phyloP scores from a whole-genome alignment of 495 filamentous ascomycete species.

The Thermochaetoides thermophila region DNA sequence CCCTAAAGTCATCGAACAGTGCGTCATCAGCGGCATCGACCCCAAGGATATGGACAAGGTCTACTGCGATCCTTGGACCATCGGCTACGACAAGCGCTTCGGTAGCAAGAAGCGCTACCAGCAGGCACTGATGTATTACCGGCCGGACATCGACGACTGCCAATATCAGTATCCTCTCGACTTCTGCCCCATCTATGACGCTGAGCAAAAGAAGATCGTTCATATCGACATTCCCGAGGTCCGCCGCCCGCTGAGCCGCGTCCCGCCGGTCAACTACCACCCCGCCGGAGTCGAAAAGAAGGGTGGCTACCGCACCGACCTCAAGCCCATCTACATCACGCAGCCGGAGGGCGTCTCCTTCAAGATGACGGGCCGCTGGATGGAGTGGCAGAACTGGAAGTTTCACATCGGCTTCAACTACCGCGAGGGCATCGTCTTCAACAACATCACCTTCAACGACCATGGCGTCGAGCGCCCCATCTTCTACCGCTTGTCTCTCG shows the following conservation, averaged over 20 bases:
- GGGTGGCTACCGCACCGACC: slow-evolving; percentile 61
- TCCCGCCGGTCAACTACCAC: slow-evolving; percentile 66
- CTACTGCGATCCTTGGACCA: slow-evolving; percentile 85
- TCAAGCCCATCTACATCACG: slow-evolving; percentile 91
- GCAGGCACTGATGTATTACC: slow-evolving; percentile 93
- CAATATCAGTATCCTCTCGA: slow-evolving; percentile 89
- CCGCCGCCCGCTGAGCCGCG: slow-evolving; percentile 61
- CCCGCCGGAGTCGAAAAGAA: slow-evolving; percentile 54
- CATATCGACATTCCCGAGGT: slow-evolving; percentile 80
- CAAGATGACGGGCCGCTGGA: slow-evolving; percentile 57
- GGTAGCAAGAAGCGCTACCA: slow-evolving; percentile 69
- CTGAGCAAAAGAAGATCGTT: slow-evolving; percentile 68
- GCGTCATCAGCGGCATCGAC: slow-evolving; percentile 72
- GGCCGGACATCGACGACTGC: slow-evolving; percentile 69
- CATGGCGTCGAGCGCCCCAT: too few relatives aligned
- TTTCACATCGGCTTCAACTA: too few relatives aligned
- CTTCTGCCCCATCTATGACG: slow-evolving; percentile 87
- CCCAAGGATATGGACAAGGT: slow-evolving; percentile 81
- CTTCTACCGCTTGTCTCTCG: too few relatives aligned
- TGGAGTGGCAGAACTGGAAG: slow-evolving; percentile 92
- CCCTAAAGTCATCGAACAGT: slow-evolving; percentile 86
- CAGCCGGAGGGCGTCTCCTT: slow-evolving; percentile 93
- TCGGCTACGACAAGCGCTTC: slow-evolving; percentile 87
- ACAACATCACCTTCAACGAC: too few relatives aligned
- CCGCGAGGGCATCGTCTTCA: too few relatives aligned